Percentiles rank a stretch among this genome's conserved stretches.
phyloP scores from a whole-genome alignment of 441 rosid genomes.

The Theobroma grandiflorum region DNA sequence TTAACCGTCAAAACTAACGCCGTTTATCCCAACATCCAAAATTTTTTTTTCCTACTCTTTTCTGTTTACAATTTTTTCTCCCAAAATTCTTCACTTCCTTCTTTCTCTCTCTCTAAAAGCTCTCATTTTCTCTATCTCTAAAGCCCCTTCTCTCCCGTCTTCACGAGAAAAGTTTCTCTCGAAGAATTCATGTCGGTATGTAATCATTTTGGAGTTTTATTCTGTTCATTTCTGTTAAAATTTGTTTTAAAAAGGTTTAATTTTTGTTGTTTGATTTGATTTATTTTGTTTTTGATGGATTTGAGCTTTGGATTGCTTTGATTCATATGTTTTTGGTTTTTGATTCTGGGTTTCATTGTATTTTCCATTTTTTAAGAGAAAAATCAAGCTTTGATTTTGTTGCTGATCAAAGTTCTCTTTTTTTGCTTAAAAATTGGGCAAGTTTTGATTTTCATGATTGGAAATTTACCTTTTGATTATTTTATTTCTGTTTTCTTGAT shows the following conservation, averaged over 20 bases:
- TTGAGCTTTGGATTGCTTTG: constrained; percentile 30
- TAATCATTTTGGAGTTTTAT: neutral
- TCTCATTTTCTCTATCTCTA: constrained; percentile 19
- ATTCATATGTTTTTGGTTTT: neutral
- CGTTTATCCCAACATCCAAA: neutral
- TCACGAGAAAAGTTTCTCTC: constrained; percentile 29
- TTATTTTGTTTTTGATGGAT: constrained; percentile 17
- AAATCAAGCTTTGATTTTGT: neutral
- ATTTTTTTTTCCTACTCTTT: neutral
- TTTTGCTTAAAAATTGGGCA: neutral
- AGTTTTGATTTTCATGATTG: neutral
- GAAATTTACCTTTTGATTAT: neutral
- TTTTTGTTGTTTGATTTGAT: constrained; percentile 29
- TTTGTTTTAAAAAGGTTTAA: constrained; percentile 13
- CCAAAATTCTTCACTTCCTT: constrained; percentile 11
- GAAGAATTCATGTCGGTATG: constrained; percentile 40
- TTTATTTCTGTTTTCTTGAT: constrained; percentile 8
- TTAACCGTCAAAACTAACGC: constrained; percentile 24
- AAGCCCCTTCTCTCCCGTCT: constrained; percentile 32
- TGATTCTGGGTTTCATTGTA: constrained; percentile 16
- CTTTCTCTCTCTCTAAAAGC: constrained; percentile 31
- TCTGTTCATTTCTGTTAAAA: neutral
- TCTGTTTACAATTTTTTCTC: constrained; percentile 22
- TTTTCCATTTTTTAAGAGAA: neutral
- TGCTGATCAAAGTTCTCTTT: neutral